Conservation (phyloP, 2,329 filamentous ascomycete genomes). For the Colletotrichum truncatum region DNA sequence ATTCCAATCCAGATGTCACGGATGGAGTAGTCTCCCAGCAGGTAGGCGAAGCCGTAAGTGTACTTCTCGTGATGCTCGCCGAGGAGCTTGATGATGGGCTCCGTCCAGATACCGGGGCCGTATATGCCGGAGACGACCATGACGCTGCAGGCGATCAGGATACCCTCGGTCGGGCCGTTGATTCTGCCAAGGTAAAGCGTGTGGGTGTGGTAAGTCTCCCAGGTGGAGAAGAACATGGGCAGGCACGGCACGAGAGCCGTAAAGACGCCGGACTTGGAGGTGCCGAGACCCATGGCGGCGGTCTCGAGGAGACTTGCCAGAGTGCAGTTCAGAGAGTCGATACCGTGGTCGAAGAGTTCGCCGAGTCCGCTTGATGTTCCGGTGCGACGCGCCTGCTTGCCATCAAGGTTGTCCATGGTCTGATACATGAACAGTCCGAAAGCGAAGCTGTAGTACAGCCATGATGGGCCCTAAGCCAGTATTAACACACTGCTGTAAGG, state of each 20-base stretch:
- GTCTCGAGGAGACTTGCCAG: slow-evolving; percentile 90
- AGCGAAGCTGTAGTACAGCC: slow-evolving; percentile 96
- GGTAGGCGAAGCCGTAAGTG: slow-evolving; percentile 60
- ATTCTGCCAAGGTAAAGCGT: slow-evolving; percentile 95
- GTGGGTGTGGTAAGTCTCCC: slow-evolving; percentile 99
- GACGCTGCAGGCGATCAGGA: slow-evolving; percentile 86
- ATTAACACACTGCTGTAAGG: slow-evolving; percentile 23
- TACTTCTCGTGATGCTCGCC: slow-evolving; percentile 63
- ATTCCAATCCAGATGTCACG: slow-evolving; percentile 88
- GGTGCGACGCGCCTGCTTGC: slow-evolving; percentile 94
- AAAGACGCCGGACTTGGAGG: slow-evolving; percentile 85
- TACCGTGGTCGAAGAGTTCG: slow-evolving; percentile 98
- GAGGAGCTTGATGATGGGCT: slow-evolving; percentile 75
- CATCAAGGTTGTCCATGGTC: slow-evolving; percentile 98
- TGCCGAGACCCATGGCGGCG: slow-evolving; percentile 90
- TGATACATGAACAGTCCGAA: slow-evolving; percentile 98
- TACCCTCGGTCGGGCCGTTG: slow-evolving; percentile 95
- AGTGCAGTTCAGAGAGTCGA: slow-evolving; percentile 97
- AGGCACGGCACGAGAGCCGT: slow-evolving; percentile 91
- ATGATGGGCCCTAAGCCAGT: slow-evolving; percentile 75
- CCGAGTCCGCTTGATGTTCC: slow-evolving; percentile 94
- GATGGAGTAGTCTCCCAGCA: slow-evolving; percentile 78
- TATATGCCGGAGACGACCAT: slow-evolving; percentile 90
- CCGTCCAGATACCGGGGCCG: slow-evolving; percentile 87
- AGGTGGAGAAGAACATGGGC: slow-evolving; percentile 99